Percentiles rank a stretch among this genome's conserved stretches.
These are phyloP conservation scores for Coemansia sp. DNA, from an alignment of 192 early-diverging fungal species.

Conservation along the genomic window DNA sequence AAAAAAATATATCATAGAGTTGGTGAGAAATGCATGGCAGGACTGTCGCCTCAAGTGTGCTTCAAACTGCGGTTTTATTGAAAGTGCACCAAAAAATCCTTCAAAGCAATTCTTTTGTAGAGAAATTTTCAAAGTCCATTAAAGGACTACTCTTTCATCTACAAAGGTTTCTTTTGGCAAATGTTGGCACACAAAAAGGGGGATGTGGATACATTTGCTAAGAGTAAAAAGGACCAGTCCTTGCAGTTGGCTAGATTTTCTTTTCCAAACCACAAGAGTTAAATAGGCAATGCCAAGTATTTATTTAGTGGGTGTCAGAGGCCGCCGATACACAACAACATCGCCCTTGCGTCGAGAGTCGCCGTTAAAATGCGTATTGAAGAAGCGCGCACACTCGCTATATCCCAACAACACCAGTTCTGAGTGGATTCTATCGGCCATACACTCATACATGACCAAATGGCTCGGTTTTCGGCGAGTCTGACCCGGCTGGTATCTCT, in stretches of 20 bases:
- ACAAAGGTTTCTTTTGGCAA: neutral
- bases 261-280: neutral
- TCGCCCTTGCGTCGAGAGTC: slow-evolving; percentile 81
- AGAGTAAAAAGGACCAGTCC: neutral
- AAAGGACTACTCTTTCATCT: neutral
- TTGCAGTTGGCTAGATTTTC: neutral
- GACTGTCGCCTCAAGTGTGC: neutral
- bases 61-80: neutral
- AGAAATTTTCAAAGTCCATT: neutral
- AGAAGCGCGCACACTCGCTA: slow-evolving; percentile 78
- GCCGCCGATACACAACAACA: slow-evolving; percentile 73
- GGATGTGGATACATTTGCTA: neutral
- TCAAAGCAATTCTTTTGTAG: neutral
- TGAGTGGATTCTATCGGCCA: slow-evolving; percentile 44
- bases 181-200: neutral
- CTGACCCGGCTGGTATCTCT: slow-evolving; percentile 6
- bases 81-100: neutral
- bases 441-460: slow-evolving; percentile 78
- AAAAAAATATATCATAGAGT: neutral
- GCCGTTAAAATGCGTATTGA: slow-evolving; percentile 89
- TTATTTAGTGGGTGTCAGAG: neutral
- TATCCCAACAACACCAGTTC: slow-evolving; percentile 60
- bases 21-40: neutral
- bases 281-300: neutral
- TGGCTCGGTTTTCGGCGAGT: slow-evolving; percentile 67